These are phyloP conservation scores for Citrus mangshanensis DNA, from an alignment of 345 rosid genomes.

Conservation along the genomic window DNA sequence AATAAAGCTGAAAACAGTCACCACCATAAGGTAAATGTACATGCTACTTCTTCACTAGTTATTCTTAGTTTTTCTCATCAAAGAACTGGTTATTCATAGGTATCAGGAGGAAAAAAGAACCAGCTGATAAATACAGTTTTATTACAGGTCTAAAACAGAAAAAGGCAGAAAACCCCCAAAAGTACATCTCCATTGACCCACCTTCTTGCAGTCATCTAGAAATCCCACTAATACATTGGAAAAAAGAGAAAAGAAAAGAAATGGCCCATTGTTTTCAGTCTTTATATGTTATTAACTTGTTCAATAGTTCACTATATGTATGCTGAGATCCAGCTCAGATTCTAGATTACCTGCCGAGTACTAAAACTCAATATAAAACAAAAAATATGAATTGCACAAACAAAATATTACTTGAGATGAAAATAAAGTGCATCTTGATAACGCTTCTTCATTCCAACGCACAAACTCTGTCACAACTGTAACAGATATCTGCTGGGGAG, in stretches of 20 bases:
- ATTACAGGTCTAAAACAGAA: background rate
- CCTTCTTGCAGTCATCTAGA: background rate
- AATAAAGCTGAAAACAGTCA: background rate
- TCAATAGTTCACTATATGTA: background rate
- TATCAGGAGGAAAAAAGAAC: background rate
- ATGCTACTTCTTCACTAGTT: background rate
- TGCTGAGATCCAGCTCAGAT: background rate
- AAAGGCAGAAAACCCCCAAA: background rate
- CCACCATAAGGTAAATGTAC: background rate
- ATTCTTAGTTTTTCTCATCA: background rate
- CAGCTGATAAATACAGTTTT: background rate
- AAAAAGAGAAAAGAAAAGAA: background rate
- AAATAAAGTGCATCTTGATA: conserved; percentile 85
- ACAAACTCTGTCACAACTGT: conserved; percentile 98
- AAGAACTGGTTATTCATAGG: background rate
- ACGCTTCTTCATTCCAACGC: conserved; percentile 98
- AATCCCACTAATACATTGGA: background rate
- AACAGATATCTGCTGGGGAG: conserved; percentile 89
- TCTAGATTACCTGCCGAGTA: background rate
- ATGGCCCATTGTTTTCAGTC: background rate
- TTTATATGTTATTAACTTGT: background rate
- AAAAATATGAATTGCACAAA: conserved; percentile 4
- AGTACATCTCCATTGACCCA: background rate
- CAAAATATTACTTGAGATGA: conserved; percentile 71
- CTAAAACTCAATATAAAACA: background rate